Conservation (phyloP, 257 asterid species). For the Nicotiana benthamiana region DNA sequence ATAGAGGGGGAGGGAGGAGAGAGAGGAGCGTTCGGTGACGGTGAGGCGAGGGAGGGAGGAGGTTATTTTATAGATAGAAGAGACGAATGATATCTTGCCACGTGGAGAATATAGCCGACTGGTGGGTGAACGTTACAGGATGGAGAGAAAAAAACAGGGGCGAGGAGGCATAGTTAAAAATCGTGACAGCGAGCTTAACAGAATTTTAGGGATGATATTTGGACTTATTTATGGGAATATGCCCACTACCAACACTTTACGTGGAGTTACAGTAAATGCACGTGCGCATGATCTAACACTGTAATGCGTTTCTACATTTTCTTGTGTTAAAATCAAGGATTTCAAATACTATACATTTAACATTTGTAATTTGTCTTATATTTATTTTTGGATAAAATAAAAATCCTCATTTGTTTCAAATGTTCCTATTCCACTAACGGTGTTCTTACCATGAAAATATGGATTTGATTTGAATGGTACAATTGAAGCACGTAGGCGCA, state of each 20-base stretch:
- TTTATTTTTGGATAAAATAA: too few relatives aligned
- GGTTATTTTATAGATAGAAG: constrained; percentile 23
- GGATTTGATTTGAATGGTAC: too few relatives aligned
- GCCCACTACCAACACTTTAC: neutral
- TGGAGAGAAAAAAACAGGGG: neutral
- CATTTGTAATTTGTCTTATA: too few relatives aligned
- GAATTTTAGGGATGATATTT: neutral
- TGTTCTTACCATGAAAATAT: too few relatives aligned
- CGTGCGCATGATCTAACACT: neutral
- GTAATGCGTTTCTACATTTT: neutral
- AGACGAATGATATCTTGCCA: constrained; percentile 28
- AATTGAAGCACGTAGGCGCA: too few relatives aligned
- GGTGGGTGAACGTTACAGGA: too few relatives aligned
- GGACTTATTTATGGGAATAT: neutral
- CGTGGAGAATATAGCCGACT: constrained; percentile 22
- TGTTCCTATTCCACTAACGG: too few relatives aligned
- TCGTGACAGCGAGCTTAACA: neutral
- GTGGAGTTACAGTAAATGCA: neutral
- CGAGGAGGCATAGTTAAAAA: neutral
- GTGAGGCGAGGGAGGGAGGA: neutral
- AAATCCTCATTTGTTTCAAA: too few relatives aligned
- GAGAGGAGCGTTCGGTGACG: neutral
- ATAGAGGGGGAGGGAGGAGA: neutral
- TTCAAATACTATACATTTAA: too few relatives aligned
- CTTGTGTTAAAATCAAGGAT: neutral